Evolutionary conservation across 768 basidiomycete genomes (phyloP).

Genomic region (Boletus vermiculosoides): DNA sequence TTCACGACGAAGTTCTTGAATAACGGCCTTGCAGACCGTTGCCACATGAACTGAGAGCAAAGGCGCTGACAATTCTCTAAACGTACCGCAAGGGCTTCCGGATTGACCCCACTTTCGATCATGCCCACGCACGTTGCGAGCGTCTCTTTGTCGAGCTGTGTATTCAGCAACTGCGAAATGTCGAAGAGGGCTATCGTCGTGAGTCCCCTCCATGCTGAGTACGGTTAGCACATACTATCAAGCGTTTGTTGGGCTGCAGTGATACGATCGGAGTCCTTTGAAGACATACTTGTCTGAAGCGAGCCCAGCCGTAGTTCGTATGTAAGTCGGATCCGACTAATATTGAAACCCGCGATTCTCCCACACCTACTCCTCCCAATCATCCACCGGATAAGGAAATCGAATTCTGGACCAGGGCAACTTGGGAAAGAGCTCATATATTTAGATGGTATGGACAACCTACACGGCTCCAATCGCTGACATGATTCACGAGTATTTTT

Average conservation of each 20-base stretch:
- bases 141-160: slow-evolving; percentile 85
- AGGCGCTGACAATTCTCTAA: slow-evolving; percentile 5
- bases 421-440: background rate
- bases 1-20: slow-evolving; percentile 81
- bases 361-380: background rate
- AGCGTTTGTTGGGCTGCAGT: slow-evolving; percentile 67
- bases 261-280: slow-evolving; percentile 57
- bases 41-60: slow-evolving; percentile 4
- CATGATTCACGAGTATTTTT: background rate
- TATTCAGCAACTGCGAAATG: slow-evolving; percentile 85
- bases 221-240: slow-evolving; percentile 50
- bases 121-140: slow-evolving; percentile 89
- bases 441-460: background rate
- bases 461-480: background rate
- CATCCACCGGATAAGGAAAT: slow-evolving; percentile 9
- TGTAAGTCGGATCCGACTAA: background rate
- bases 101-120: slow-evolving; percentile 92
- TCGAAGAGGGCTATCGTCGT: slow-evolving; percentile 67
- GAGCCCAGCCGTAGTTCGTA: background rate
- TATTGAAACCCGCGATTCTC: background rate
- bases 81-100: slow-evolving; percentile 85
- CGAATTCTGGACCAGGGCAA: background rate
- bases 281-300: slow-evolving; percentile 29
- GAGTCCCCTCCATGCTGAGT: slow-evolving; percentile 6
- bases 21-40: slow-evolving; percentile 57